Conservation (phyloP, 352 stramenopile species). For the Pythium oligandrum region DNA sequence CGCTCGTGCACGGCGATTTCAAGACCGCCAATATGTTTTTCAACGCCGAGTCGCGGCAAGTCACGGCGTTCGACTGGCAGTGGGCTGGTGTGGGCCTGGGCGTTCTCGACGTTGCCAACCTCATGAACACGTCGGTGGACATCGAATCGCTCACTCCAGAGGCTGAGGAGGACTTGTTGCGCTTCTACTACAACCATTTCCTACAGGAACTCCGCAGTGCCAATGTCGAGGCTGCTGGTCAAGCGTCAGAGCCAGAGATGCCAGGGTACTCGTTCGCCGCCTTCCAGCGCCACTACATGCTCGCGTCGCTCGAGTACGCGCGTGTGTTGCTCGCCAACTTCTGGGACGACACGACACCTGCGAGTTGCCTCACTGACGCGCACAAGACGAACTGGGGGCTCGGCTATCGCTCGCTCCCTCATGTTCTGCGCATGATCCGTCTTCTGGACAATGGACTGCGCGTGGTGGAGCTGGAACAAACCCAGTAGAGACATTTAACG, state of each 20-base stretch:
- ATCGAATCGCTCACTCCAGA: conserved; percentile 32
- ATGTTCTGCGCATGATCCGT: conserved; percentile 51
- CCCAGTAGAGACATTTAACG: background rate
- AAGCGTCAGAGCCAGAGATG: no score
- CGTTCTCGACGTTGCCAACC: conserved; percentile 57
- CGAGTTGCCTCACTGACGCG: conserved; percentile 30
- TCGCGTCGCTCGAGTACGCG: conserved; percentile 65
- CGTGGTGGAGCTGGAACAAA: conserved; percentile 30
- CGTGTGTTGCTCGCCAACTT: conserved; percentile 61
- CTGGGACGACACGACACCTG: conserved; percentile 48
- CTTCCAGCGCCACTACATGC: conserved; percentile 50
- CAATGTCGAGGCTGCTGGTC: background rate
- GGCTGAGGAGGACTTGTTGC: conserved; percentile 32
- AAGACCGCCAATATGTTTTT: conserved; percentile 78
- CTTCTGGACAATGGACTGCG: conserved; percentile 37
- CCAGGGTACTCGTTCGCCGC: conserved; percentile 36
- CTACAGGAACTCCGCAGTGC: conserved; percentile 10
- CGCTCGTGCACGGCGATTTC: conserved; percentile 62
- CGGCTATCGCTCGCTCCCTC: conserved; percentile 58
- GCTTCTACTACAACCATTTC: conserved; percentile 51
- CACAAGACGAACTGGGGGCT: conserved; percentile 64
- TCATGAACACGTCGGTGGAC: conserved; percentile 61
- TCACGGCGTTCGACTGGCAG: conserved; percentile 73
- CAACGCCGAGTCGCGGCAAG: conserved; percentile 25
- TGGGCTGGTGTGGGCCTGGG: conserved; percentile 60